phyloP scores from a whole-genome alignment of 176 grass and related monocot species.

The Lolium multiflorum region DNA sequence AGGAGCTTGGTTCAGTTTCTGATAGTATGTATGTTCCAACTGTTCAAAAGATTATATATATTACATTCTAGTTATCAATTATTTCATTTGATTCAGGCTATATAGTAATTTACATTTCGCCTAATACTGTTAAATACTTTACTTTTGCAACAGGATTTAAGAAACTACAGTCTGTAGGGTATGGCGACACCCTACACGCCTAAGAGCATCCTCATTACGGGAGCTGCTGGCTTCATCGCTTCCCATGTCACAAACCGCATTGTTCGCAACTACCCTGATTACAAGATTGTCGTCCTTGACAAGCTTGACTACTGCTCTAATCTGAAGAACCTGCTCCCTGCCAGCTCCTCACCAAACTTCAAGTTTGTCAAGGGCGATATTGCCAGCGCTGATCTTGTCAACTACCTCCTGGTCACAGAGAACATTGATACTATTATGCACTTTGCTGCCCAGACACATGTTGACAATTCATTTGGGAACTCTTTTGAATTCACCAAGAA shows the following conservation, averaged over 20 bases:
- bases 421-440: conserved; percentile 95
- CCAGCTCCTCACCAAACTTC: conserved; percentile 69
- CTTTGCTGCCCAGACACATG: conserved; percentile 86
- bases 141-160: conserved; percentile 33
- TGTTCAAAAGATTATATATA: conserved; percentile 25
- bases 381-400: conserved; percentile 84
- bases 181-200: conserved; percentile 60
- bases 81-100: conserved; percentile 2
- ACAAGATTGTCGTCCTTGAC: conserved; percentile 89
- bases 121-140: conserved; percentile 4
- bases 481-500: conserved; percentile 93
- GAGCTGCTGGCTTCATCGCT: conserved; percentile 83
- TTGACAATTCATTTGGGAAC: conserved; percentile 91
- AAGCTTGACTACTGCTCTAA: conserved; percentile 96
- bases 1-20: conserved; percentile 14
- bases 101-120: neutral
- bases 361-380: conserved; percentile 95
- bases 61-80: neutral
- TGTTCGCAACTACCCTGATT: conserved; percentile 72
- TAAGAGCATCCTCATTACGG: conserved; percentile 85
- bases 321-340: conserved; percentile 79
- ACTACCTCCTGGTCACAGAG: conserved; percentile 87
- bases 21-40: neutral
- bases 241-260: conserved; percentile 83
- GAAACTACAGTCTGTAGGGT: conserved; percentile 31